These are phyloP conservation scores for Corrigiola litoralis DNA, from an alignment of 179 eudicot genomes.

Conservation along the genomic window DNA sequence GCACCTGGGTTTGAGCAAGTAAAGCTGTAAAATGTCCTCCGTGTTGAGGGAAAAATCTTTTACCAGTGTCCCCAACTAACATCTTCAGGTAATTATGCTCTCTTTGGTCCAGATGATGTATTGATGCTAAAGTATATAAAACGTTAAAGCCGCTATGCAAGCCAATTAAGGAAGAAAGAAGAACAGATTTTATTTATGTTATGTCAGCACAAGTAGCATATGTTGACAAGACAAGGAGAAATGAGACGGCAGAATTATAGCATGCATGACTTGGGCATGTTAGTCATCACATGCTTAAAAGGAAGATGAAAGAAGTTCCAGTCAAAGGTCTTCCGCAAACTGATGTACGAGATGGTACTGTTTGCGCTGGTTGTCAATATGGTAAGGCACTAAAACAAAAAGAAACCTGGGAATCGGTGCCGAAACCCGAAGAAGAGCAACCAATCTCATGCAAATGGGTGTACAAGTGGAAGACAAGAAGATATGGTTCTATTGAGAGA, in stretches of 20 bases:
- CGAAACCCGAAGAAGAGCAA: conserved; percentile 7
- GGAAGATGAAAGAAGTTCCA: background rate
- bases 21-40: background rate
- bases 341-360: background rate
- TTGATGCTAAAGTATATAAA: background rate
- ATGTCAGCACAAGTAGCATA: no score
- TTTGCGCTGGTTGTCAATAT: background rate
- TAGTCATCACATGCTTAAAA: background rate
- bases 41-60: background rate
- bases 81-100: background rate
- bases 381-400: background rate
- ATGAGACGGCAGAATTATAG: background rate
- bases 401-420: no score
- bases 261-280: background rate
- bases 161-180: background rate
- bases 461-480: conserved; percentile 16
- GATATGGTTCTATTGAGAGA: conserved; percentile 10
- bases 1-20: no score
- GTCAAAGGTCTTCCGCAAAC: background rate
- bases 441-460: conserved; percentile 31
- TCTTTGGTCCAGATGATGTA: no score
- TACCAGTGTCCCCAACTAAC: background rate
- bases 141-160: background rate
- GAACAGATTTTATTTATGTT: no score
- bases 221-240: background rate